A percentile compares a stretch with the other conserved stretches of the same genome.
These are phyloP conservation scores for Oryza glumipatula DNA, from an alignment of 176 grass and related monocot genomes.

Conservation along the genomic window DNA sequence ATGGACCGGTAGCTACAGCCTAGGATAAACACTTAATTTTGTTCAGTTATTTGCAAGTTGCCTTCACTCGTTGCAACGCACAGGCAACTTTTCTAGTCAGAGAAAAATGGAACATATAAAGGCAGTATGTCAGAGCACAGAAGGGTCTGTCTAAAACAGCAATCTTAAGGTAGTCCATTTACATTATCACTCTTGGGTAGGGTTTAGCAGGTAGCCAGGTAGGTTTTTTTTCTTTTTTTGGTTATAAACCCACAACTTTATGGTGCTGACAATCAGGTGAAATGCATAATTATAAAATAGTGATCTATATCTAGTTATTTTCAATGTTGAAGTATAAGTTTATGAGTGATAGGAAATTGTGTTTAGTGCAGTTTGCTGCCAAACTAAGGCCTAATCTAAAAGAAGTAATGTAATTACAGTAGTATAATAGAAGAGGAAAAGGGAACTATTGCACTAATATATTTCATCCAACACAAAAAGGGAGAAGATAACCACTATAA, in stretches of 20 bases:
- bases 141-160: not conserved
- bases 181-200: too few species aligned
- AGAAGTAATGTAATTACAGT: not conserved
- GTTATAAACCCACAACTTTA: not conserved
- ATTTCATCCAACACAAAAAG: conserved; percentile 25
- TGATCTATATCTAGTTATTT: conserved; percentile 1
- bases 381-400: not conserved
- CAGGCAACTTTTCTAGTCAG: too few species aligned
- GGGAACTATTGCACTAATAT: not conserved
- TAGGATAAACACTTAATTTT: too few species aligned
- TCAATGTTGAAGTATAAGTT: conserved; percentile 33
- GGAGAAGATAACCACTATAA: conserved; percentile 12
- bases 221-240: not conserved
- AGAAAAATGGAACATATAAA: not conserved
- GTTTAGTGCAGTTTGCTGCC: not conserved
- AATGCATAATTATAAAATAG: conserved; percentile 22
- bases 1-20: too few species aligned
- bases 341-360: not conserved
- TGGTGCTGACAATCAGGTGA: not conserved
- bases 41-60: too few species aligned
- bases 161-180: not conserved
- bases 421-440: not conserved
- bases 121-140: not conserved
- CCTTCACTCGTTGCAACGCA: too few species aligned
- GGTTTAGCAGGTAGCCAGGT: not conserved